A percentile compares a stretch with the other conserved stretches of the same genome.
phyloP scores from a whole-genome alignment of 176 grass and related monocot species.

The Musa troglodytarum region DNA sequence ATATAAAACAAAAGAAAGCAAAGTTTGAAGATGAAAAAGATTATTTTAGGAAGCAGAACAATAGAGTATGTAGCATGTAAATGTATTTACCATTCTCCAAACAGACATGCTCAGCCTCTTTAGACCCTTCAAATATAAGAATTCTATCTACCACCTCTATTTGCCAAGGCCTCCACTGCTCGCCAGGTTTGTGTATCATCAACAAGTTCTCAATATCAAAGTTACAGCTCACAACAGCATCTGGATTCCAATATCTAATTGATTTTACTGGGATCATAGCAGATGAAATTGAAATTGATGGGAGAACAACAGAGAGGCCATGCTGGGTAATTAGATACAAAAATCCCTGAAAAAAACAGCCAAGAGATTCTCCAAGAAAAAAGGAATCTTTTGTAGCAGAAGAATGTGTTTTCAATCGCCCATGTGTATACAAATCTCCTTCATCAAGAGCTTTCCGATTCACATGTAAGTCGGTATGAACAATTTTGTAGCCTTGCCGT shows the following conservation, averaged over 20 bases:
- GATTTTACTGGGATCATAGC: slow-evolving; percentile 24
- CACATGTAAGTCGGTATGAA: slow-evolving; percentile 49
- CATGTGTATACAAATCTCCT: slow-evolving; percentile 28
- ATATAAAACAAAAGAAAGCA: not conserved
- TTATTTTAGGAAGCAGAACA: not conserved
- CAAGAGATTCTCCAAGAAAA: slow-evolving; percentile 52
- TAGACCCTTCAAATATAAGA: slow-evolving; percentile 68
- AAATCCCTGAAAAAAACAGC: slow-evolving; percentile 69
- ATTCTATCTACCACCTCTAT: slow-evolving; percentile 84
- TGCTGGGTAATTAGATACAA: slow-evolving; percentile 73
- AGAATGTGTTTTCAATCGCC: slow-evolving; percentile 20
- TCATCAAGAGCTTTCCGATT: slow-evolving; percentile 30
- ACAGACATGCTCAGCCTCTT: slow-evolving; percentile 65
- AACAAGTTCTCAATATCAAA: slow-evolving; percentile 38
- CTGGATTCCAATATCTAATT: slow-evolving; percentile 44
- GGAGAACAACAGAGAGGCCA: slow-evolving; percentile 74
- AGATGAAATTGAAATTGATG: slow-evolving; percentile 52
- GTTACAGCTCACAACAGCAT: slow-evolving; percentile 23
- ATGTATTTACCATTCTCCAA: slow-evolving; percentile 65
- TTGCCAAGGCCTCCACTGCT: slow-evolving; percentile 65
- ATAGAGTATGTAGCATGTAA: not conserved
- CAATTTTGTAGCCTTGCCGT: slow-evolving; percentile 41
- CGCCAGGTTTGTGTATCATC: slow-evolving; percentile 33
- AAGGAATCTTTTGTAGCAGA: slow-evolving; percentile 33
- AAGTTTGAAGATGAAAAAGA: not conserved